phyloP scores from a whole-genome alignment of 306 rosid genomes.

The Malus sylvestris region DNA sequence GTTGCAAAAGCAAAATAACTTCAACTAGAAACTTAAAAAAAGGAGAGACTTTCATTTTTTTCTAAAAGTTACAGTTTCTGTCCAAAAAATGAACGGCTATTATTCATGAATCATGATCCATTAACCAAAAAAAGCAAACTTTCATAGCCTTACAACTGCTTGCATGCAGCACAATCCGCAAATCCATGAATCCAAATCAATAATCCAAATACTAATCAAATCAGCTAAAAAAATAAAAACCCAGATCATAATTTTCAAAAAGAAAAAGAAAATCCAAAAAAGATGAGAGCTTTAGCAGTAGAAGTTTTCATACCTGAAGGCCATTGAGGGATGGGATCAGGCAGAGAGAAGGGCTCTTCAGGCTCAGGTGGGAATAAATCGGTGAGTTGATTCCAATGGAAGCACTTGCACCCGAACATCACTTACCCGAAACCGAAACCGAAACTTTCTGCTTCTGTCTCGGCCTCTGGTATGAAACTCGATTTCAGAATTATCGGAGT shows the following conservation, averaged over 20 bases:
- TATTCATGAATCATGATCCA: neutral
- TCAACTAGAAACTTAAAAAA: neutral
- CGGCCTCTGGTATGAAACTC: neutral
- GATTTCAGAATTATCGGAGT: neutral
- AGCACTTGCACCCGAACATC: slow-evolving; percentile 39
- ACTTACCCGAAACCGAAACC: neutral
- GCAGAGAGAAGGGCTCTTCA: slow-evolving; percentile 40
- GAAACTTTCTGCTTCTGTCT: neutral
- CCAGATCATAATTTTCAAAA: neutral
- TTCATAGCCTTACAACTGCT: neutral
- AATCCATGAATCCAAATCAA: neutral
- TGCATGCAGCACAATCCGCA: slow-evolving; percentile 4
- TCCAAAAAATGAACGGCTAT: neutral
- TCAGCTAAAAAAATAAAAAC: neutral
- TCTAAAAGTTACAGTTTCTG: neutral
- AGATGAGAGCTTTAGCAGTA: neutral
- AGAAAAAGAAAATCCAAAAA: neutral
- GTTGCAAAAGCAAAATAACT: neutral
- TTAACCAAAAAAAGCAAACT: neutral
- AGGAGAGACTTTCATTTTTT: neutral
- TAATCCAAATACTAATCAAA: neutral
- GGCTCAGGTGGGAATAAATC: slow-evolving; percentile 27
- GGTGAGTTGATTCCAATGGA: slow-evolving; percentile 25
- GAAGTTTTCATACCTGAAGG: slow-evolving; percentile 41
- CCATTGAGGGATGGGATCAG: slow-evolving; percentile 57